Percentiles rank a stretch among this genome's conserved stretches.
These are phyloP conservation scores for Didymella pomorum DNA, from an alignment of 2,329 filamentous ascomycete species.

Conservation along the genomic window DNA sequence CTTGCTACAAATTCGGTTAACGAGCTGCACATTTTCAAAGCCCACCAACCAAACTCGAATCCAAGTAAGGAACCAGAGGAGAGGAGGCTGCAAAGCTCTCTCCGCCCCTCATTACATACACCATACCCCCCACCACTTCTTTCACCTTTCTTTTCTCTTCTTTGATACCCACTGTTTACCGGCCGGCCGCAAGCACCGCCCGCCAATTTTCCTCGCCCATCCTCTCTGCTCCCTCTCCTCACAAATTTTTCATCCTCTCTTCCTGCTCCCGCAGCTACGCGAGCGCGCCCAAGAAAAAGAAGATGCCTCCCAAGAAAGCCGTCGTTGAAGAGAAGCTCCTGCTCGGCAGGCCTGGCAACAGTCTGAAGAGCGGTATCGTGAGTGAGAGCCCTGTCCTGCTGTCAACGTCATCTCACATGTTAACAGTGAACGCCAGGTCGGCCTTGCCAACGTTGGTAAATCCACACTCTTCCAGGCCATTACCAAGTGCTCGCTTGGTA, in stretches of 20 bases:
- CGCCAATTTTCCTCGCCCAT: slow-evolving; percentile 49
- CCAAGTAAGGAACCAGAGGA: slow-evolving; percentile 30
- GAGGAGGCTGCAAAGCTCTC: slow-evolving; percentile 47
- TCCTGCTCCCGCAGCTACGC: slow-evolving; percentile 60
- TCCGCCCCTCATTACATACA: slow-evolving; percentile 41
- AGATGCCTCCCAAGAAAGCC: slow-evolving; percentile 95
- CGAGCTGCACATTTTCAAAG: slow-evolving; percentile 9
- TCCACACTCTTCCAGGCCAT: slow-evolving; percentile 99
- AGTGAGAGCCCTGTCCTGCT: slow-evolving; percentile 66
- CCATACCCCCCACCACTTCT: slow-evolving; percentile 49
- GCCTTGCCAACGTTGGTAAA: slow-evolving; percentile 98
- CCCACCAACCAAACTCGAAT: slow-evolving; percentile 20
- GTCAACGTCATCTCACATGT: slow-evolving; percentile 47
- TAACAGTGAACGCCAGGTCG: slow-evolving; percentile 72
- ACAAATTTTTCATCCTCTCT: slow-evolving; percentile 45
- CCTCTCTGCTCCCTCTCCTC: slow-evolving; percentile 52
- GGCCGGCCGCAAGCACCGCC: slow-evolving; percentile 60
- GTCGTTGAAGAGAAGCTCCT: slow-evolving; percentile 95
- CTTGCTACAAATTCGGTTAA: slow-evolving; percentile 14
- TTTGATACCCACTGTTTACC: slow-evolving; percentile 61
- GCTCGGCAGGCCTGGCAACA: slow-evolving; percentile 95
- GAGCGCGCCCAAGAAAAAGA: slow-evolving; percentile 66
- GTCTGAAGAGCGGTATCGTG: slow-evolving; percentile 96
- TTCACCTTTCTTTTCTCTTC: slow-evolving; percentile 58
- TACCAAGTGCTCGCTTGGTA: slow-evolving; percentile 95